Evolutionary conservation across 1,284 basidiomycete species (phyloP).

Genomic region (Cryptococcus sp.): DNA sequence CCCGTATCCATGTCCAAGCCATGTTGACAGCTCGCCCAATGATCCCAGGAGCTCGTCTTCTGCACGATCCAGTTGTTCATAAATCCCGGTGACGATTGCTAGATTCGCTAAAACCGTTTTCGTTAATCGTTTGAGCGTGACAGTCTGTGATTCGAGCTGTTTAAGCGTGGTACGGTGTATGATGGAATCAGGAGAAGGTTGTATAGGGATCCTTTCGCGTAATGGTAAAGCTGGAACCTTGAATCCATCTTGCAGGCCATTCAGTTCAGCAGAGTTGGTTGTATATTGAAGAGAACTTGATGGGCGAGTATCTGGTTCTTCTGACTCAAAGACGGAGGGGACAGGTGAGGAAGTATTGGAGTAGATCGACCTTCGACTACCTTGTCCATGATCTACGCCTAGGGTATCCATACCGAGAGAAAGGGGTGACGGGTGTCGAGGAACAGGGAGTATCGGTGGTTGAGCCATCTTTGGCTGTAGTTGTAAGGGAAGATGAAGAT

Average conservation of each 20-base stretch:
- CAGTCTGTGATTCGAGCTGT: conserved; percentile 38
- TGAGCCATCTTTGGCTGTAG: no score
- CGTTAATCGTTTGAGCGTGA: conserved; percentile 36
- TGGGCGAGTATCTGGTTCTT: neutral
- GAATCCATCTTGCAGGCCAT: neutral
- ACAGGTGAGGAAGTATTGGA: neutral
- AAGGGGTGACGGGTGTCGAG: neutral
- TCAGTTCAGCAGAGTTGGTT: no score
- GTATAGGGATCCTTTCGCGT: conserved; percentile 22
- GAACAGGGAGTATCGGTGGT: neutral
- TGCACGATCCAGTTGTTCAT: conserved; percentile 41
- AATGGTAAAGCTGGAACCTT: conserved; percentile 1
- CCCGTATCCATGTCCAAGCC: conserved; percentile 37
- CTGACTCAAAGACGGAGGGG: neutral
- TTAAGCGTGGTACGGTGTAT: conserved; percentile 43
- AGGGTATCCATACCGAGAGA: conserved; percentile 3
- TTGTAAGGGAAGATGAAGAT: no score
- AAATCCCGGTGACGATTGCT: conserved; percentile 25
- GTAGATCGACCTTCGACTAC: neutral
- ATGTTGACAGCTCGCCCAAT: conserved; percentile 38
- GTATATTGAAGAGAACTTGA: neutral
- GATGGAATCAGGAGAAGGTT: conserved; percentile 40
- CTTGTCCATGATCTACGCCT: neutral
- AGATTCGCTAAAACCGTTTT: conserved; percentile 34
- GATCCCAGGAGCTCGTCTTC: conserved; percentile 40